Evolutionary conservation across 768 basidiomycete genomes (phyloP).

Genomic region (Kwoniella mangroviensis): DNA sequence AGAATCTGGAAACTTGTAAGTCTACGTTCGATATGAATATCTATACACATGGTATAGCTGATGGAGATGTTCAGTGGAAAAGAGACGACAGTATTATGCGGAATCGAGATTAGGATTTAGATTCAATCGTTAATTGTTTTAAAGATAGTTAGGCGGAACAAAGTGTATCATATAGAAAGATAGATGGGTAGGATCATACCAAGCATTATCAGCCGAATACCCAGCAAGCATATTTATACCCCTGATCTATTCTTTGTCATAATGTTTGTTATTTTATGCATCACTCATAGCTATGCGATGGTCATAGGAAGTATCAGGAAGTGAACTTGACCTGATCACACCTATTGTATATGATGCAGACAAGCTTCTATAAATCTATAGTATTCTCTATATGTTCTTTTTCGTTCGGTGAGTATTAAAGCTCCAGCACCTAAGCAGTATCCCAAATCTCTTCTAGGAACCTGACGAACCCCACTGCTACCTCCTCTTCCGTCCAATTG

Average conservation of each 20-base stretch:
- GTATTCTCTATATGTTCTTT: background rate
- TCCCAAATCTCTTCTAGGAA: constrained; percentile 58
- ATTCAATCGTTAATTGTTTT: background rate
- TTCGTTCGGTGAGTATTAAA: too few relatives aligned
- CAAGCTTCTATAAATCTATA: constrained; percentile 1
- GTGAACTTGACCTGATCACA: too few relatives aligned
- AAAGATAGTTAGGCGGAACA: background rate
- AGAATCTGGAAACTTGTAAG: constrained; percentile 21
- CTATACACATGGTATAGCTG: too few relatives aligned
- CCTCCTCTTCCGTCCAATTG: constrained; percentile 49
- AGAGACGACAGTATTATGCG: constrained; percentile 5
- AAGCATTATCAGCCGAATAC: background rate
- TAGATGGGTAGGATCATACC: background rate
- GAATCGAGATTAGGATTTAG: background rate
- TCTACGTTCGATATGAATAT: background rate
- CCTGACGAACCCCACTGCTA: constrained; percentile 57
- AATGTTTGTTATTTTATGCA: constrained; percentile 1
- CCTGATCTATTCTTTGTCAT: background rate
- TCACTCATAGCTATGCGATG: background rate
- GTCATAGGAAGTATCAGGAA: too few relatives aligned
- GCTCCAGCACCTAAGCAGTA: constrained; percentile 5
- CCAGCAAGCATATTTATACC: background rate
- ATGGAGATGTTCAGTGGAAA: constrained; percentile 1
- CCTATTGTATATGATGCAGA: background rate
- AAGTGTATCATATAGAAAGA: too few relatives aligned